These are phyloP conservation scores for Pilasporangium apinafurcum DNA, from an alignment of 352 stramenopile species.

Conservation along the genomic window DNA sequence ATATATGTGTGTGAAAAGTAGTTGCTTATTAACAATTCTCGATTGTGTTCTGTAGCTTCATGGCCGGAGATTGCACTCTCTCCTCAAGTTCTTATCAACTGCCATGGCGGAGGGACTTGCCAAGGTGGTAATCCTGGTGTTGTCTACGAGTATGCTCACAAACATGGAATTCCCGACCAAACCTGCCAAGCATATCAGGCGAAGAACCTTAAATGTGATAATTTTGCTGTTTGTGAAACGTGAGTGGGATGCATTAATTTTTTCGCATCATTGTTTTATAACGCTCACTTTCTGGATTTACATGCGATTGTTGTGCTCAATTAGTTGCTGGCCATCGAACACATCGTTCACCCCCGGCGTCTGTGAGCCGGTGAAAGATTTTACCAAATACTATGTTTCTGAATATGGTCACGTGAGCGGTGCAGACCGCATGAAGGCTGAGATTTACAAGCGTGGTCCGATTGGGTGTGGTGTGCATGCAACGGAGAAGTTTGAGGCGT, in stretches of 20 bases:
- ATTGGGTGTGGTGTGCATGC: constrained; percentile 86
- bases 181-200: constrained; percentile 91
- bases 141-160: constrained; percentile 84
- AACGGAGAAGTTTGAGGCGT: constrained; percentile 81
- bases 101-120: constrained; percentile 70
- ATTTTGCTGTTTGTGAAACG: constrained; percentile 79
- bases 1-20: not conserved
- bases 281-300: not conserved
- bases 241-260: constrained; percentile 15
- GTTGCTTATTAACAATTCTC: constrained; percentile 2
- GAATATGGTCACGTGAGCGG: constrained; percentile 87
- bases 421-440: constrained; percentile 86
- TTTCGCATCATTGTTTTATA: not conserved
- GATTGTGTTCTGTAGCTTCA: constrained; percentile 23
- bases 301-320: not conserved
- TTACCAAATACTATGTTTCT: constrained; percentile 86
- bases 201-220: constrained; percentile 73
- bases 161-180: constrained; percentile 88
- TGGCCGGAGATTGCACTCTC: constrained; percentile 82
- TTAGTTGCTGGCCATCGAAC: constrained; percentile 81
- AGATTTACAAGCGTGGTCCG: constrained; percentile 88
- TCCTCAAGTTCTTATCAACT: constrained; percentile 84
- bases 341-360: constrained; percentile 78
- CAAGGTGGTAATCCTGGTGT: constrained; percentile 73
- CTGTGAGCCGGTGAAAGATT: constrained; percentile 83